phyloP scores from a whole-genome alignment of 2,329 filamentous ascomycete genomes.

The Fusarium napiforme region DNA sequence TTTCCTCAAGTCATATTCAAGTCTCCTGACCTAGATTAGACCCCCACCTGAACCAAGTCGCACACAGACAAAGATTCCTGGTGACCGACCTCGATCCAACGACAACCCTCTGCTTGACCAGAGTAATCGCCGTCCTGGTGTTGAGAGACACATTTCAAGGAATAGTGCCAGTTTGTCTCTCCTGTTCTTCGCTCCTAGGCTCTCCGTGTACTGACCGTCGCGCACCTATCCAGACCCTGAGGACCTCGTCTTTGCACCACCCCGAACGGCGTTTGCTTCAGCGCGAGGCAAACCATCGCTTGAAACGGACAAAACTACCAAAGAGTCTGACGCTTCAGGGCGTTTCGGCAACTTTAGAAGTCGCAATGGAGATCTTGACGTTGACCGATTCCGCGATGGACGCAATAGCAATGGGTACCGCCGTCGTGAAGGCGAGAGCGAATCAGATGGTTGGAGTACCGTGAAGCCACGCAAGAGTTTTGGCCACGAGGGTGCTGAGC shows the following conservation, averaged over 20 bases:
- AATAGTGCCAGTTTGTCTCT: constrained; percentile 65
- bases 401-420: constrained; percentile 61
- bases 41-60: constrained; percentile 59
- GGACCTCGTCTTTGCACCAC: constrained; percentile 86
- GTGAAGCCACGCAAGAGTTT: constrained; percentile 81
- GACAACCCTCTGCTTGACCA: constrained; percentile 60
- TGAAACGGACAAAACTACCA: constrained; percentile 64
- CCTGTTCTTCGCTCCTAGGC: not conserved
- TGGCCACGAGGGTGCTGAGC: constrained; percentile 76
- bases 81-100: constrained; percentile 57
- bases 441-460: constrained; percentile 78
- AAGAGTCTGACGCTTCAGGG: constrained; percentile 64
- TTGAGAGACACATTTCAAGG: constrained; percentile 66
- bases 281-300: constrained; percentile 67
- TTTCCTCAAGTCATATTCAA: constrained; percentile 19
- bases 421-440: constrained; percentile 67
- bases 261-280: constrained; percentile 84
- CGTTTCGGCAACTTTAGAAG: constrained; percentile 68
- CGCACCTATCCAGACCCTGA: constrained; percentile 67
- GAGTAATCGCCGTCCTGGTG: constrained; percentile 61
- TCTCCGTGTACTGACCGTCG: constrained; percentile 25
- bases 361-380: constrained; percentile 62
- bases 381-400: constrained; percentile 61
- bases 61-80: constrained; percentile 56
- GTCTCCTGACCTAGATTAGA: constrained; percentile 48